Percentiles rank a stretch among this genome's conserved stretches.
Conservation (phyloP, 225 moss, liverwort and hornwort genomes). For the Bryum argenteum region DNA sequence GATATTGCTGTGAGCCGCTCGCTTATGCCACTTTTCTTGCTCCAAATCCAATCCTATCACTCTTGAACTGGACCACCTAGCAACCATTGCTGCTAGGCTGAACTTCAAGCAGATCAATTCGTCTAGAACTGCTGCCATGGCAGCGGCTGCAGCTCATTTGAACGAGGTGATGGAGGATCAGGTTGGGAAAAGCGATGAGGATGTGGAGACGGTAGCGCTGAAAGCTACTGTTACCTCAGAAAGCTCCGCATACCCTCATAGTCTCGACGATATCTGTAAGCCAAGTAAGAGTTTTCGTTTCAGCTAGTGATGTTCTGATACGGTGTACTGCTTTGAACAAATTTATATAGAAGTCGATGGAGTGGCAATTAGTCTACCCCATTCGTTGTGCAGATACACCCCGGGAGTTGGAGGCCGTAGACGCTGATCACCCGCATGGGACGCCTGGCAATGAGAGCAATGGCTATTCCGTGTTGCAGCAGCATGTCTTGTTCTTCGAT, state of each 20-base stretch:
- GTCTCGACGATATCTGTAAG: constrained; percentile 14
- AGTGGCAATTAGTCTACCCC: neutral
- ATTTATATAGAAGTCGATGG: neutral
- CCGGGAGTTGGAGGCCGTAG: constrained; percentile 57
- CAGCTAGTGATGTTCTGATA: neutral
- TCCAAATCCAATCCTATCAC: neutral
- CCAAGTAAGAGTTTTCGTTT: constrained; percentile 9
- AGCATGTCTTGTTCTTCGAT: constrained; percentile 73
- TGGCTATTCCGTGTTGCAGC: constrained; percentile 62
- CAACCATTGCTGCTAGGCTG: neutral
- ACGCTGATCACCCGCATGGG: constrained; percentile 51
- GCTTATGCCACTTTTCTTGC: neutral
- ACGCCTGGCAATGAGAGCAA: constrained; percentile 36
- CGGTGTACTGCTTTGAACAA: no score
- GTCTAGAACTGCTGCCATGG: neutral
- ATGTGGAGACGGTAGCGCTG: constrained; percentile 31
- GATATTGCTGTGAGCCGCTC: neutral
- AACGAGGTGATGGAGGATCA: neutral
- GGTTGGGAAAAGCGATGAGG: neutral
- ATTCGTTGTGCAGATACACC: constrained; percentile 47
- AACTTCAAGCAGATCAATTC: neutral
- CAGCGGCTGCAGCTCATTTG: neutral
- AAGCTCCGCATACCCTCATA: constrained; percentile 17
- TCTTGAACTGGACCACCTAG: neutral
- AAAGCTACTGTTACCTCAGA: constrained; percentile 23